A percentile compares a stretch with the other conserved stretches of the same genome.
Evolutionary conservation across 768 basidiomycete genomes (phyloP).

Genomic region (Amylocystis lapponica): DNA sequence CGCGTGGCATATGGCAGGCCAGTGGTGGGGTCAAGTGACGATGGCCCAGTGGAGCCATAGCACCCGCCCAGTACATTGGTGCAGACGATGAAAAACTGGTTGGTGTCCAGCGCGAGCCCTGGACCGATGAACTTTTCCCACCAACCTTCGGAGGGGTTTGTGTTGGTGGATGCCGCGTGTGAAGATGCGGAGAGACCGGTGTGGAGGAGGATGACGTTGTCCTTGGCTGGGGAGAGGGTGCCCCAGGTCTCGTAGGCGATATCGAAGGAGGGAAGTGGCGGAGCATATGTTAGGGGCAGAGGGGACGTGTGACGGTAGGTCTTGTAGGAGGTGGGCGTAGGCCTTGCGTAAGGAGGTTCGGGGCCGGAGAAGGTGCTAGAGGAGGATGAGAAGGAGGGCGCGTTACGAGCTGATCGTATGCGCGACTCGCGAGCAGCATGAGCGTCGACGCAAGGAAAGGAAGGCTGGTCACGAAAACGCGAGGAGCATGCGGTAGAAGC

Average conservation of each 20-base stretch:
- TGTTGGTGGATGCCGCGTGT: constrained; percentile 78
- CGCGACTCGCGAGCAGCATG: constrained; percentile 67
- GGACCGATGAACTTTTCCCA: constrained; percentile 99
- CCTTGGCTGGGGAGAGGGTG: constrained; percentile 62
- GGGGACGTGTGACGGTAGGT: constrained; percentile 58
- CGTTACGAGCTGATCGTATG: constrained; percentile 28
- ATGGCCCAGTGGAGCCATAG: constrained; percentile 95
- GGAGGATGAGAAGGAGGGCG: constrained; percentile 17
- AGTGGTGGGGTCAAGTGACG: constrained; percentile 66
- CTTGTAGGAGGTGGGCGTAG: constrained; percentile 68
- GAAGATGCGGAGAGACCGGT: constrained; percentile 96
- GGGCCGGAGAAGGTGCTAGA: constrained; percentile 44
- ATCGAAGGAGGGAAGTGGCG: constrained; percentile 62
- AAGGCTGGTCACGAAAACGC: constrained; percentile 18
- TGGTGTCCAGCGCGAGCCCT: constrained; percentile 88
- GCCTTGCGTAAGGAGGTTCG: constrained; percentile 78
- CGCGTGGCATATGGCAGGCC: constrained; percentile 77
- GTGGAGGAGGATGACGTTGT: constrained; percentile 92
- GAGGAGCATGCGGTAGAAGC: constrained; percentile 1
- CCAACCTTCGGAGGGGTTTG: constrained; percentile 86
- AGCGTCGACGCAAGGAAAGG: constrained; percentile 77
- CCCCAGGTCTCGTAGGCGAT: constrained; percentile 99
- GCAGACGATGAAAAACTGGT: constrained; percentile 89
- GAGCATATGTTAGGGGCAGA: constrained; percentile 56
- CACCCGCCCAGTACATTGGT: constrained; percentile 97